Conservation (phyloP, 1,139 yeast species). For the Suhomyces bokatorum region DNA sequence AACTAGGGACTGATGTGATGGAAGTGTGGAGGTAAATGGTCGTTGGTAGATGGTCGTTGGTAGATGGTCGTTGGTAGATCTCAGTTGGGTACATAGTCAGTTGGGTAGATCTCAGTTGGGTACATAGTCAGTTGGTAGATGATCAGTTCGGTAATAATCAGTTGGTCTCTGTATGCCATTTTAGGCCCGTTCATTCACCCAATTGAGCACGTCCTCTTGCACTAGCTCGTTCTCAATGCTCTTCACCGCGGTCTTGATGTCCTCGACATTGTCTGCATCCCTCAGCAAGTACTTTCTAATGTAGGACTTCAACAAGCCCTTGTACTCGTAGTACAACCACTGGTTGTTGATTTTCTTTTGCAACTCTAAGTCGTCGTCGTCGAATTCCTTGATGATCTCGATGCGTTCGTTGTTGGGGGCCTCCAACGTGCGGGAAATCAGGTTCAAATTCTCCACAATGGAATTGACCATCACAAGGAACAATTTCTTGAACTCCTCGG, state of each 20-base stretch:
- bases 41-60: too few species aligned
- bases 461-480: conserved; percentile 37
- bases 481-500: conserved; percentile 22
- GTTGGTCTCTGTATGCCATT: too few species aligned
- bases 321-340: conserved; percentile 48
- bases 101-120: too few species aligned
- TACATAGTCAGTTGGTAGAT: too few species aligned
- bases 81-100: too few species aligned
- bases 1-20: too few species aligned
- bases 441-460: conserved; percentile 40
- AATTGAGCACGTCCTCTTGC: conserved; percentile 29
- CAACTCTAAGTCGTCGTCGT: conserved; percentile 26
- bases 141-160: too few species aligned
- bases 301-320: conserved; percentile 44
- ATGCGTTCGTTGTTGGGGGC: conserved; percentile 25
- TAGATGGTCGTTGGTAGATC: too few species aligned
- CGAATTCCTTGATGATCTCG: conserved; percentile 28
- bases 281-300: conserved; percentile 33
- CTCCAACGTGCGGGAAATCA: conserved; percentile 26
- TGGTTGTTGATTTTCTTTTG: conserved; percentile 35
- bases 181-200: conserved; percentile 27
- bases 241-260: conserved; percentile 23
- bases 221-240: conserved; percentile 29
- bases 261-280: conserved; percentile 23
- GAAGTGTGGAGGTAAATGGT: too few species aligned